A percentile compares a stretch with the other conserved stretches of the same genome.
These are phyloP conservation scores for Fusarium sulawesiense DNA, from an alignment of 2,329 filamentous ascomycete genomes.

Conservation along the genomic window DNA sequence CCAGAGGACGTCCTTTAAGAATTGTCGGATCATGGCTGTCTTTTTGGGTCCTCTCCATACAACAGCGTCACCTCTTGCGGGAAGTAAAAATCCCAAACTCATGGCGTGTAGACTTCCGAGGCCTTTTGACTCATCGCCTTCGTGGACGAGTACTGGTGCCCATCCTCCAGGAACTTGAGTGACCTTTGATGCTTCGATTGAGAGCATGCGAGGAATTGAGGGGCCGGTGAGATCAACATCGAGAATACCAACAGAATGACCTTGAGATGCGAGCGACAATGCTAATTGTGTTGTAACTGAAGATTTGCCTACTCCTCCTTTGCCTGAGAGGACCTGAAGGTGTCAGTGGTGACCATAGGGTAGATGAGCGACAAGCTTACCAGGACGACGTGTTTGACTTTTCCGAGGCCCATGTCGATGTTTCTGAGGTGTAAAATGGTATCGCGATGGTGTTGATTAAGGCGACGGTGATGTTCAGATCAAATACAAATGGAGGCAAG, in stretches of 20 bases:
- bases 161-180: constrained; percentile 92
- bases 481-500: too few species aligned
- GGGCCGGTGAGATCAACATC: constrained; percentile 97
- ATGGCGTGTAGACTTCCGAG: constrained; percentile 81
- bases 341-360: constrained; percentile 33
- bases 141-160: constrained; percentile 88
- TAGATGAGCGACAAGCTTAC: constrained; percentile 56
- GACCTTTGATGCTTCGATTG: constrained; percentile 88
- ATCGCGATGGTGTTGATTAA: too few species aligned
- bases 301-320: constrained; percentile 98
- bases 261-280: constrained; percentile 84
- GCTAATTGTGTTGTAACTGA: constrained; percentile 97
- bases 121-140: constrained; percentile 61
- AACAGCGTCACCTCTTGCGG: constrained; percentile 86
- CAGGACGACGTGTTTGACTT: constrained; percentile 81
- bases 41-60: constrained; percentile 99
- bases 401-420: constrained; percentile 58
- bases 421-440: too few species aligned
- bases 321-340: constrained; percentile 83
- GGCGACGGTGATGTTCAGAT: too few species aligned
- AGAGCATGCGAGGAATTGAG: constrained; percentile 94
- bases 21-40: constrained; percentile 98
- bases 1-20: constrained; percentile 92
- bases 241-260: constrained; percentile 91
- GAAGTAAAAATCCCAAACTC: constrained; percentile 91